A percentile compares a stretch with the other conserved stretches of the same genome.
Evolutionary conservation across 768 basidiomycete species (phyloP).

Genomic region (Dentipellis sp.): DNA sequence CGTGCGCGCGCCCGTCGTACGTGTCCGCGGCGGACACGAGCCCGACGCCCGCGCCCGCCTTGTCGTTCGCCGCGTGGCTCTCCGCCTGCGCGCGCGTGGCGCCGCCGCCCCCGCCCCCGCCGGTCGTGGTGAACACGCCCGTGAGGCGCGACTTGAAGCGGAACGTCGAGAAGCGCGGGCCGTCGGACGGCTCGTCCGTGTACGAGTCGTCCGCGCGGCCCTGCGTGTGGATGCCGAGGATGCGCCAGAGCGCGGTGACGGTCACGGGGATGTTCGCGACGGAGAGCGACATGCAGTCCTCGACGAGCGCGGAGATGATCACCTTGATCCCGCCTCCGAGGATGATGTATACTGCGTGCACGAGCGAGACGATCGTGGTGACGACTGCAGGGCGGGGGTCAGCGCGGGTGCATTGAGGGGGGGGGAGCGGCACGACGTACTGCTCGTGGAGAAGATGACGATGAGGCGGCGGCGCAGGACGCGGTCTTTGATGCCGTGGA

Average conservation of each 20-base stretch:
- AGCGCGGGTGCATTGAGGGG: neutral
- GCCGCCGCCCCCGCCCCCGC: neutral
- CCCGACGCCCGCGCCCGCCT: neutral
- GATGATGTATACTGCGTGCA: slow-evolving; percentile 21
- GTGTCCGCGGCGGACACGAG: neutral
- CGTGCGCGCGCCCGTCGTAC: neutral
- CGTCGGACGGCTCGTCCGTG: slow-evolving; percentile 6
- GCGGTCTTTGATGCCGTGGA: slow-evolving; percentile 31
- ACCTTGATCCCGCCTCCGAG: slow-evolving; percentile 19
- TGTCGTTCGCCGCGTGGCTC: neutral
- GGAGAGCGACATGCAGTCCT: slow-evolving; percentile 15
- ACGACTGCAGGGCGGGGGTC: slow-evolving; percentile 7
- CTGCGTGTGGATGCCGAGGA: neutral
- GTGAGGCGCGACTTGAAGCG: slow-evolving; percentile 11
- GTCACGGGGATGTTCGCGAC: slow-evolving; percentile 11
- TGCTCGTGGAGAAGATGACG: slow-evolving; percentile 46
- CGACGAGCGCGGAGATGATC: slow-evolving; percentile 22
- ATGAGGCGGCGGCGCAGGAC: slow-evolving; percentile 31
- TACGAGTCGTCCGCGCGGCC: neutral
- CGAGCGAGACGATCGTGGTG: slow-evolving; percentile 22
- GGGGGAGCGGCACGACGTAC: slow-evolving; percentile 16
- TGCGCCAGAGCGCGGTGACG: slow-evolving; percentile 8
- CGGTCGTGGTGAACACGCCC: neutral
- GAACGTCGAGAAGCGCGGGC: slow-evolving; percentile 14
- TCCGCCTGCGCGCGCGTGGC: neutral